Conservation (phyloP, 164 flowering plant genomes). For the Platanus orientalis region DNA sequence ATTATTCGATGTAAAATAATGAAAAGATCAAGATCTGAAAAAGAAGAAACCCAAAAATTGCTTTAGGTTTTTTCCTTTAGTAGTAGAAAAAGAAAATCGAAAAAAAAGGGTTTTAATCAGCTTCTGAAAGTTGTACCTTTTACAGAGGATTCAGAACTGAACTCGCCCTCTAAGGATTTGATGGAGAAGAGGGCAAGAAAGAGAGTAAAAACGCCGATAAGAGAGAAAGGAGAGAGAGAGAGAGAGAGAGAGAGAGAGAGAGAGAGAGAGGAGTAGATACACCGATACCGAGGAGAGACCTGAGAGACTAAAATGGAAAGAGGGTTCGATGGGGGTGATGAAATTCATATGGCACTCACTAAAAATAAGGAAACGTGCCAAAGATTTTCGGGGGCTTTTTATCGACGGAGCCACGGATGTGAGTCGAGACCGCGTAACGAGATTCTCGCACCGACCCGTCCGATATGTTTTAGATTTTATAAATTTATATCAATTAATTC, state of each 20-base stretch:
- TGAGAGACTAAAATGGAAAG: neutral
- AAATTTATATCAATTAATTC: too few species aligned
- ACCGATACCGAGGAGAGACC: neutral
- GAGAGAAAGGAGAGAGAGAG: too few species aligned
- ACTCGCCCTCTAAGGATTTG: neutral
- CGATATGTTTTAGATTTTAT: too few species aligned
- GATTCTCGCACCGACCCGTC: neutral
- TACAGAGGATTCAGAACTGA: neutral
- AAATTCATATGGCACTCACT: conserved; percentile 3
- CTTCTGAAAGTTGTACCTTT: neutral
- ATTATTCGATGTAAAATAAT: neutral
- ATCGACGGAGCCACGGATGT: neutral
- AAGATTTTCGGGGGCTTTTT: conserved; percentile 4
- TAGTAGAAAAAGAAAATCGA: neutral
- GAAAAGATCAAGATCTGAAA: neutral
- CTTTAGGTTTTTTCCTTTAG: too few species aligned
- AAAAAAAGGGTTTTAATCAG: neutral
- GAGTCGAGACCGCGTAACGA: neutral
- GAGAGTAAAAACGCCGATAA: too few species aligned
- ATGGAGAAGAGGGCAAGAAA: neutral
- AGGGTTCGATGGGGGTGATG: neutral
- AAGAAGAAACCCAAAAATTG: neutral
- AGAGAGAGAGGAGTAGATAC: neutral
- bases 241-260: too few species aligned
- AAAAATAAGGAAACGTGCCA: conserved; percentile 15